Evolutionary conservation across 1,284 basidiomycete species (phyloP), one percentile per base, ranked within the genome.

Genomic region (Ceratobasidium sp.): DNA sequence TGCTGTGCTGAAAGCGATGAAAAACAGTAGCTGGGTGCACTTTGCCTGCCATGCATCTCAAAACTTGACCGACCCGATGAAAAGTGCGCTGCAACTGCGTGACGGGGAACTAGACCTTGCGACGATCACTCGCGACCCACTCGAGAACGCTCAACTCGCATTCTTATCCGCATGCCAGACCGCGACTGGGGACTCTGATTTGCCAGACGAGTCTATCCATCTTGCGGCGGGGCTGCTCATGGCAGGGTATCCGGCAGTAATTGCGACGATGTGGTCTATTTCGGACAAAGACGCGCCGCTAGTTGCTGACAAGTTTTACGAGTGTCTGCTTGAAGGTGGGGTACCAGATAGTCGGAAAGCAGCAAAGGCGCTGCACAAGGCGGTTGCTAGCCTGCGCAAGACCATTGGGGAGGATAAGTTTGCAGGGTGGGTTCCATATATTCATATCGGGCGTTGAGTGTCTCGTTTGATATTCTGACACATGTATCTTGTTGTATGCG

Each of bases 361-460:
- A 24, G 54, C 54, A 58, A 34, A 7, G 19, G 54, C 54, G 54
- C 22, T 5, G n/a, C n/a, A n/a, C n/a, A n/a, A n/a, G n/a, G n/a
- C n/a, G n/a, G n/a, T n/a, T n/a, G n/a, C n/a, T n/a, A 7, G 29
- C 24, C 54, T 58, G 11, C 54, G 54, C 24, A 31, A 27, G 7
- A 27, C 11, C 11, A 24, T 58, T 16, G 54, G 54, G 7, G 24
- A 6, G 54, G 14, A 58, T 16, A 27, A 27, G 54, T 29, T 58
- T 34, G 54, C 8, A 19, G 8, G 29, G 29, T 58, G 54, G 54
- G 54, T 24, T 6, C 54, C 54, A 34, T 58, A 6, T 27, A 74
- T 49, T 24, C 46, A 74, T 39, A 64, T 65, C 11, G 41, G n/a
- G 16, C 43, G 11, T 41, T 54, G 19, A 39, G n/a, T n/a, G n/a